Conservation (phyloP, 805 yeast species). For the Monosporozyma yasuniensis region DNA sequence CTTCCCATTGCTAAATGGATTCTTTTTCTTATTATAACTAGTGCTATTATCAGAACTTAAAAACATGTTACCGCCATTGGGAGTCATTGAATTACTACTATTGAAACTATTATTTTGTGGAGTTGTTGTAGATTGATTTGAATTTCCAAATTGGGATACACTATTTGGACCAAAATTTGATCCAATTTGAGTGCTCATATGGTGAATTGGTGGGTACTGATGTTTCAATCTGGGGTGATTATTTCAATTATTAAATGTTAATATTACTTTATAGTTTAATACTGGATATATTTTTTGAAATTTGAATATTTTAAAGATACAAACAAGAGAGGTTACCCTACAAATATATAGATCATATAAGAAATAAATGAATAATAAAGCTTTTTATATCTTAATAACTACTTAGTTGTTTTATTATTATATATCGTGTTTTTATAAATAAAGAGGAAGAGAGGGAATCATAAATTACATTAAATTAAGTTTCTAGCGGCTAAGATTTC, state of each 20-base stretch:
- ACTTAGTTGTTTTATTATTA: no score
- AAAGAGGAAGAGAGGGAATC: not conserved
- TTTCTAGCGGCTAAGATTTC: conserved; percentile 76
- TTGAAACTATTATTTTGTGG: no score
- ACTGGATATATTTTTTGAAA: no score
- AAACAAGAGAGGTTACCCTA: no score
- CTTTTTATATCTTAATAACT: no score
- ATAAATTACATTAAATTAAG: conserved; percentile 41
- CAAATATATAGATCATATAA: no score
- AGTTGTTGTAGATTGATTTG: no score
- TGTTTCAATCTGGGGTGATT: no score
- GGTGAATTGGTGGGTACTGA: not conserved
- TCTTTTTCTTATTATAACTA: not conserved
- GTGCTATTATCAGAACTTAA: not conserved
- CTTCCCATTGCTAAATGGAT: not conserved
- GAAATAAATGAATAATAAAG: no score
- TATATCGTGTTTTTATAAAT: not conserved
- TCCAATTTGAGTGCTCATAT: not conserved
- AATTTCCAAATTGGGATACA: not conserved
- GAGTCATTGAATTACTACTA: not conserved
- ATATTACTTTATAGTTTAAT: no score
- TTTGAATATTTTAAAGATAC: no score
- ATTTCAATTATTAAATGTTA: no score
- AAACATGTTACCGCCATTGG: not conserved
- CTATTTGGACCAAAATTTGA: not conserved